These are phyloP conservation scores for Malania oleifera DNA, from an alignment of 164 flowering plant species.

Conservation along the genomic window DNA sequence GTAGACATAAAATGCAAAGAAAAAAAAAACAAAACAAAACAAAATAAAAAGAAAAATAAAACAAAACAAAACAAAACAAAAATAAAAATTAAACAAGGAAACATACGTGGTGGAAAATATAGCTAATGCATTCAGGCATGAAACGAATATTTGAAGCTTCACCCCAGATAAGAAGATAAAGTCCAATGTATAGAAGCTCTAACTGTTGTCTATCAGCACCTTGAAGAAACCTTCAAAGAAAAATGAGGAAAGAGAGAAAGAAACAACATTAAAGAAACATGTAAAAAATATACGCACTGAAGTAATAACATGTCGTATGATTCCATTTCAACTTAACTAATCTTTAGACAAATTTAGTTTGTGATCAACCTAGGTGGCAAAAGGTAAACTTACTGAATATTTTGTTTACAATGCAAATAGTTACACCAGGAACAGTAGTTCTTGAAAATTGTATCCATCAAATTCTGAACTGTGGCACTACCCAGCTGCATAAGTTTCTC, in stretches of 20 bases:
- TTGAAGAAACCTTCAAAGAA: constrained; percentile 37
- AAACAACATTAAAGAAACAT: not conserved
- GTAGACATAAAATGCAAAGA: not conserved
- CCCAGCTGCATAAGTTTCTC: constrained; percentile 45
- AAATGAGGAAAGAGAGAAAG: constrained; percentile 3
- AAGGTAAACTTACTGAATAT: constrained; percentile 47
- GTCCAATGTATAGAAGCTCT: constrained; percentile 78
- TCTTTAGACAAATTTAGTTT: not conserved
- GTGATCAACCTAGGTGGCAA: not conserved
- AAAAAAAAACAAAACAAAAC: not conserved
- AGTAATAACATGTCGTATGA: not conserved
- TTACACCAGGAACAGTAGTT: constrained; percentile 87
- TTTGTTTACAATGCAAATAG: constrained; percentile 56
- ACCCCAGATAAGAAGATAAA: constrained; percentile 99
- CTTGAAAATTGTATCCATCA: constrained; percentile 68
- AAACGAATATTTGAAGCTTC: constrained; percentile 98
- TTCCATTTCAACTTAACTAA: not conserved
- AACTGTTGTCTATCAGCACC: constrained; percentile 57
- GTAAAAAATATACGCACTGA: not conserved
- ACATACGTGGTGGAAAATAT: constrained; percentile 87
- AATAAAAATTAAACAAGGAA: no score
- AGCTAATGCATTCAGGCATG: constrained; percentile 99
- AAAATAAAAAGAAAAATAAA: not conserved
- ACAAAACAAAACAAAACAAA: not conserved
- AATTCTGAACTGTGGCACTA: constrained; percentile 34